These are phyloP conservation scores for Cladosporium sp. DNA, from an alignment of 2,329 filamentous ascomycete species.

Conservation along the genomic window DNA sequence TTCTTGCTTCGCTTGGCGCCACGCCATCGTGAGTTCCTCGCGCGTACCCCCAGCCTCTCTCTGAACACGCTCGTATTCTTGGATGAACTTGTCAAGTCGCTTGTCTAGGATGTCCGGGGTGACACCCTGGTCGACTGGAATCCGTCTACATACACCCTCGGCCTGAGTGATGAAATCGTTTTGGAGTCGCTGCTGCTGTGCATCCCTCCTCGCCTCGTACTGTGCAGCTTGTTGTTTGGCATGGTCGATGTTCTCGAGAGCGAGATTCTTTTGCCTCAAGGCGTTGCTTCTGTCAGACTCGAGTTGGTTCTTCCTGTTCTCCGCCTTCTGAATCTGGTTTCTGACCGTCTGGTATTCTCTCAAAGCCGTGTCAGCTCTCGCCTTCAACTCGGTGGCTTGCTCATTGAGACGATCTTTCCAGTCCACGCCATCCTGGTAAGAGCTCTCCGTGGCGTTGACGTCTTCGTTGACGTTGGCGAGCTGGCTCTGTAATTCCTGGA, in stretches of 20 bases:
- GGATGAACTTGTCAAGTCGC: constrained; percentile 27
- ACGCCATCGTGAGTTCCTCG: constrained; percentile 26
- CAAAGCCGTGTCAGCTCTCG: constrained; percentile 28
- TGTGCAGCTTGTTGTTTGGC: constrained; percentile 28
- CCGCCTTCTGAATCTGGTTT: constrained; percentile 27
- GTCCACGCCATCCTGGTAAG: constrained; percentile 46
- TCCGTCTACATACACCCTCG: constrained; percentile 19
- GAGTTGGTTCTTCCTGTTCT: constrained; percentile 27
- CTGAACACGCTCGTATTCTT: constrained; percentile 28
- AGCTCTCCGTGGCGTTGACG: constrained; percentile 36
- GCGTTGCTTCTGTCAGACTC: constrained; percentile 31
- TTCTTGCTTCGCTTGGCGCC: constrained; percentile 27
- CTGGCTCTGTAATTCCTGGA: constrained; percentile 41
- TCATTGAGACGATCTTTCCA: constrained; percentile 42
- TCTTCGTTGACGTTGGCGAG: constrained; percentile 55
- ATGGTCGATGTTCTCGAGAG: constrained; percentile 31
- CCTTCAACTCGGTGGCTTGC: constrained; percentile 27
- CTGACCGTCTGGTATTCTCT: constrained; percentile 23
- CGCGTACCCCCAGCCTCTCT: constrained; percentile 25
- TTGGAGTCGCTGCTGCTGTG: constrained; percentile 27
- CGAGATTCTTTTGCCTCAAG: constrained; percentile 39
- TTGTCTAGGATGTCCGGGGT: constrained; percentile 30
- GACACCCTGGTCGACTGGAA: constrained; percentile 28
- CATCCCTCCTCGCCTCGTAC: constrained; percentile 26
- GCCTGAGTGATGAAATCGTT: constrained; percentile 22